Evolutionary conservation across 257 asterid species (phyloP).

Genomic region (Prunella vulgaris): DNA sequence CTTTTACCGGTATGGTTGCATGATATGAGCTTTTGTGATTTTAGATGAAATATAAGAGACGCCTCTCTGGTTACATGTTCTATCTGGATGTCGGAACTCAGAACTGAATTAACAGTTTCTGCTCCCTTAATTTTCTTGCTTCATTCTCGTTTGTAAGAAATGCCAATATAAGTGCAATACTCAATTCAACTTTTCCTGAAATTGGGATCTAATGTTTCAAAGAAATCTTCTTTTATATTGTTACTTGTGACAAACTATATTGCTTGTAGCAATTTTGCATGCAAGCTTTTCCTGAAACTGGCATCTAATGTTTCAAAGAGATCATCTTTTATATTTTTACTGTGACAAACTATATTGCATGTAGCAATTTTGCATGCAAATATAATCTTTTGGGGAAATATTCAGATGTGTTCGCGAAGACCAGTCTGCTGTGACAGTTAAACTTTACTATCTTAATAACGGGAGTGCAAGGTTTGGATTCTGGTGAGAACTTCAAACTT

Average conservation of each 20-base stretch:
- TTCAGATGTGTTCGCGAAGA: conserved; percentile 95
- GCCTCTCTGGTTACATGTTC: neutral
- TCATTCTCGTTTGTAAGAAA: neutral
- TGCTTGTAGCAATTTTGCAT: too few species aligned
- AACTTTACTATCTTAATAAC: conserved; percentile 72
- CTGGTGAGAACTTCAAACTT: conserved; percentile 57
- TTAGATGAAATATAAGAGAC: conserved; percentile 6
- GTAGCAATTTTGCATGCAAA: neutral
- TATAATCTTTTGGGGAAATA: conserved; percentile 8
- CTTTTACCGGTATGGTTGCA: neutral
- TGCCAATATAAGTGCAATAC: neutral
- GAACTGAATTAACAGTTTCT: neutral
- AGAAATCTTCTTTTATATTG: too few species aligned
- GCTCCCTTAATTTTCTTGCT: conserved; percentile 6
- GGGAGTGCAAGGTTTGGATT: conserved; percentile 99
- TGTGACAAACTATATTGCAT: conserved; percentile 3
- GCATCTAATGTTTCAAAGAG: conserved; percentile 10
- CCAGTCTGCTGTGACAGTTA: conserved; percentile 72
- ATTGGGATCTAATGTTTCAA: too few species aligned
- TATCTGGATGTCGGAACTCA: conserved; percentile 8
- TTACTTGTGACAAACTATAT: too few species aligned
- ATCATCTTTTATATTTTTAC: conserved; percentile 10
- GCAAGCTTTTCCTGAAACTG: neutral
- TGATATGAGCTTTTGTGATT: neutral
- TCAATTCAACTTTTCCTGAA: too few species aligned